Evolutionary conservation across 441 rosid genomes (phyloP).

Genomic region (Arabidopsis hybrid): DNA sequence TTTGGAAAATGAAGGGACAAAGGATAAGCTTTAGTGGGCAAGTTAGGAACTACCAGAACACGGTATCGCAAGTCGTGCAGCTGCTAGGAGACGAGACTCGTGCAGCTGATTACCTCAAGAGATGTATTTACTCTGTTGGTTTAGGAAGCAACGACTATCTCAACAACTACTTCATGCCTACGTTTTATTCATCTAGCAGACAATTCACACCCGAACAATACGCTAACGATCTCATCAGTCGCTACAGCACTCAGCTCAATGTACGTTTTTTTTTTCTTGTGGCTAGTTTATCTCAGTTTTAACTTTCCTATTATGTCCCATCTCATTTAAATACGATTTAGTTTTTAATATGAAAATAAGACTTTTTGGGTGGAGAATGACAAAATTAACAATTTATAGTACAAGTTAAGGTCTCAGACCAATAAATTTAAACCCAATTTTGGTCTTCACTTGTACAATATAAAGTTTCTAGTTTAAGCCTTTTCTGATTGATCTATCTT

Average conservation of each 20-base stretch:
- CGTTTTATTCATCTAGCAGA: conserved; percentile 38
- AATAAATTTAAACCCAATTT: neutral
- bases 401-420: neutral
- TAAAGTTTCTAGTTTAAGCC: neutral
- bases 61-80: conserved; percentile 43
- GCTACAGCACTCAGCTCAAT: conserved; percentile 48
- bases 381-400: neutral
- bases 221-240: conserved; percentile 51
- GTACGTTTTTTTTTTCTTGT: conserved; percentile 29
- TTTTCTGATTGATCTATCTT: neutral
- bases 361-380: neutral
- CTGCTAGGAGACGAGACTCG: conserved; percentile 44
- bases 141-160: conserved; percentile 66
- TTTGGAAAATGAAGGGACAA: conserved; percentile 52
- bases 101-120: conserved; percentile 48
- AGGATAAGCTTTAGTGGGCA: conserved; percentile 56
- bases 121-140: conserved; percentile 61
- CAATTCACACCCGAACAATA: conserved; percentile 48
- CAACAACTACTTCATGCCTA: conserved; percentile 58
- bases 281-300: neutral
- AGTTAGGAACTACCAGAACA: conserved; percentile 49
- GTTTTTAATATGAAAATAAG: neutral
- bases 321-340: neutral
- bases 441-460: neutral
- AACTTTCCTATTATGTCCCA: conserved; percentile 15